A percentile compares a stretch with the other conserved stretches of the same genome.
phyloP scores from a whole-genome alignment of 805 yeast species.

The Candida chauliodis region DNA sequence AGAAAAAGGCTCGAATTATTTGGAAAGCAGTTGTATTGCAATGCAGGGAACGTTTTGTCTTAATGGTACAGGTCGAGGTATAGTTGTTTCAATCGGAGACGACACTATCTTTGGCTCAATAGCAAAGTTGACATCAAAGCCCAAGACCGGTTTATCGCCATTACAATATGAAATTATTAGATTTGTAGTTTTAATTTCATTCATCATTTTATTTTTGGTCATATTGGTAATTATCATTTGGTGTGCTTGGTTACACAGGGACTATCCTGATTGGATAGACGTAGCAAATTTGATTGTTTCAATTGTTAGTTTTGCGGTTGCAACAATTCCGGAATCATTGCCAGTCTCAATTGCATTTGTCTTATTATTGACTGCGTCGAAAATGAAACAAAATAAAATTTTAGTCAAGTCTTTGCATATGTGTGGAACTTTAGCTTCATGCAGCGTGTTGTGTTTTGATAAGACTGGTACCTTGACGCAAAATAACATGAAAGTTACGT shows the following conservation, averaged over 20 bases:
- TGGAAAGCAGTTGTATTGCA: conserved; percentile 42
- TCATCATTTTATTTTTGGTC: conserved; percentile 23
- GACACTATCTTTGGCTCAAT: conserved; percentile 42
- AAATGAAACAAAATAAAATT: conserved; percentile 43
- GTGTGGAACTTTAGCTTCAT: conserved; percentile 57
- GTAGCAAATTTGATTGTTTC: conserved; percentile 41
- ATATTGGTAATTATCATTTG: conserved; percentile 34
- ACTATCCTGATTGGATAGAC: conserved; percentile 39
- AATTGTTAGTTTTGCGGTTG: conserved; percentile 43
- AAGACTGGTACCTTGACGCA: conserved; percentile 49
- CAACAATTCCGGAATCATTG: conserved; percentile 51
- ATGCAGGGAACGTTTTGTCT: conserved; percentile 45
- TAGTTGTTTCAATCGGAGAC: conserved; percentile 44
- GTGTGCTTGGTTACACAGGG: conserved; percentile 41
- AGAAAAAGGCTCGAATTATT: conserved; percentile 29
- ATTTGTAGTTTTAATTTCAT: conserved; percentile 26
- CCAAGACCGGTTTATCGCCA: conserved; percentile 38
- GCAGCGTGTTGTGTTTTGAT: conserved; percentile 43
- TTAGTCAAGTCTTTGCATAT: conserved; percentile 44
- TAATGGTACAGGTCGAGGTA: conserved; percentile 41
- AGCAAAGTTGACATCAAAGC: conserved; percentile 37
- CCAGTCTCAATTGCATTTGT: conserved; percentile 51
- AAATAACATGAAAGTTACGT: conserved; percentile 44
- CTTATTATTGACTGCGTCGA: conserved; percentile 44
- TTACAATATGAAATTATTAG: conserved; percentile 39